Evolutionary conservation across 2,329 filamentous ascomycete genomes (phyloP).

Genomic region (Cadophora sp.): DNA sequence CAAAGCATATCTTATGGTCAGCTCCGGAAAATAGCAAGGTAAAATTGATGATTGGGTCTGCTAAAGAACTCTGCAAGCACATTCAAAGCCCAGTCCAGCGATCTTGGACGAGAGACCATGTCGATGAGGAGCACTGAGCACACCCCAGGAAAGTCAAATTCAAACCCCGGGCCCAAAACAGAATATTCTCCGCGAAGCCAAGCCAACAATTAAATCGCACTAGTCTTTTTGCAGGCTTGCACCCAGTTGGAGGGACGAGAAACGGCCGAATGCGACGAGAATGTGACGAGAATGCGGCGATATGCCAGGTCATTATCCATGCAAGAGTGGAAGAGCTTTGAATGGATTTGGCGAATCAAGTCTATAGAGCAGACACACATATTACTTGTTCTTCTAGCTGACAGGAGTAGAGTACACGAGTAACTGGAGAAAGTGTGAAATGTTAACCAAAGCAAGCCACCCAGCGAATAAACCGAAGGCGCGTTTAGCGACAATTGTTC

Average conservation of each 20-base stretch:
- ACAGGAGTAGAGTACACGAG: too few relatives aligned
- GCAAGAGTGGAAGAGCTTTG: neutral
- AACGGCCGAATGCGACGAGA: conserved; percentile 3
- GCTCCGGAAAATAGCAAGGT: neutral
- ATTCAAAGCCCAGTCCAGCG: too few relatives aligned
- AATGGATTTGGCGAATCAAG: neutral
- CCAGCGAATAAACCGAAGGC: too few relatives aligned
- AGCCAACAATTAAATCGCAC: neutral
- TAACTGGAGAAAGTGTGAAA: too few relatives aligned
- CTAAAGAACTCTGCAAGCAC: too few relatives aligned
- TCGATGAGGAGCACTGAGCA: neutral
- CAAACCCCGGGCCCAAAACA: conserved; percentile 11
- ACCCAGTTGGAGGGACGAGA: neutral
- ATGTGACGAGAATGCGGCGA: conserved; percentile 10
- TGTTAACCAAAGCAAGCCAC: too few relatives aligned
- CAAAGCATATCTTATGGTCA: neutral
- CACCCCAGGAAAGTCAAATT: neutral
- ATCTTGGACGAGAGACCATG: too few relatives aligned
- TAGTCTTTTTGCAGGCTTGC: neutral
- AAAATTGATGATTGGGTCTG: neutral
- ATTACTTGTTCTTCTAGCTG: neutral
- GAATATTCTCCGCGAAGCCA: conserved; percentile 4
- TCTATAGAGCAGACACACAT: neutral
- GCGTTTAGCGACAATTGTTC: too few relatives aligned
- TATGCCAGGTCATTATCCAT: neutral